Conservation (phyloP, 148 eudicot species). For the Silene conica region DNA sequence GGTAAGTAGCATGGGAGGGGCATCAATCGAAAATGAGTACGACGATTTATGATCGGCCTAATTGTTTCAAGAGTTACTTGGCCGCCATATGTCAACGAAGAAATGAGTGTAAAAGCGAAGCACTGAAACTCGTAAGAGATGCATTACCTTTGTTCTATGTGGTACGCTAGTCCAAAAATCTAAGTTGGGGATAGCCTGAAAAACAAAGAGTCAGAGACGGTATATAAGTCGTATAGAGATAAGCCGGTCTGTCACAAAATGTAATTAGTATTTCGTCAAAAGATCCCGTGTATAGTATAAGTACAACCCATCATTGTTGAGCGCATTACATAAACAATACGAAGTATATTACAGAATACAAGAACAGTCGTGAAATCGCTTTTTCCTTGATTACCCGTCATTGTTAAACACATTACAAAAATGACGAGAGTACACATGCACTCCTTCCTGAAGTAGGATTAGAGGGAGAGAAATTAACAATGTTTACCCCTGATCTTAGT, state of each 20-base stretch:
- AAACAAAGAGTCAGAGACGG: background rate
- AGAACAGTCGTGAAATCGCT: no score
- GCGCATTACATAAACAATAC: no score
- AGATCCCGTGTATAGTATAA: background rate
- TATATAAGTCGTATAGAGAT: background rate
- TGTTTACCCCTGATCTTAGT: background rate
- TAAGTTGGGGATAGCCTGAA: slow-evolving; percentile 76
- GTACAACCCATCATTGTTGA: background rate
- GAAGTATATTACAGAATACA: background rate
- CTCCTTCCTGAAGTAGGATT: background rate
- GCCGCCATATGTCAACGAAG: background rate
- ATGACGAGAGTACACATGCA: background rate
- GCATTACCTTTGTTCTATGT: slow-evolving; percentile 65
- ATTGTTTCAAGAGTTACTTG: background rate
- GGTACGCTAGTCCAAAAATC: slow-evolving; percentile 88
- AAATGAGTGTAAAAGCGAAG: background rate
- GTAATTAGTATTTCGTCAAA: background rate
- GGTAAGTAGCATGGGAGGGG: no score
- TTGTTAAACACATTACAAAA: background rate
- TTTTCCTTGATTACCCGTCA: no score
- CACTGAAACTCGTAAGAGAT: background rate
- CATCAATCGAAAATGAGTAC: no score
- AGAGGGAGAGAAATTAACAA: background rate
- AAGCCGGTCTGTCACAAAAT: slow-evolving; percentile 2
- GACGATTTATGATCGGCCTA: background rate